Conservation (phyloP, 2,329 filamentous ascomycete species). For the Nigrospora sphaerica region DNA sequence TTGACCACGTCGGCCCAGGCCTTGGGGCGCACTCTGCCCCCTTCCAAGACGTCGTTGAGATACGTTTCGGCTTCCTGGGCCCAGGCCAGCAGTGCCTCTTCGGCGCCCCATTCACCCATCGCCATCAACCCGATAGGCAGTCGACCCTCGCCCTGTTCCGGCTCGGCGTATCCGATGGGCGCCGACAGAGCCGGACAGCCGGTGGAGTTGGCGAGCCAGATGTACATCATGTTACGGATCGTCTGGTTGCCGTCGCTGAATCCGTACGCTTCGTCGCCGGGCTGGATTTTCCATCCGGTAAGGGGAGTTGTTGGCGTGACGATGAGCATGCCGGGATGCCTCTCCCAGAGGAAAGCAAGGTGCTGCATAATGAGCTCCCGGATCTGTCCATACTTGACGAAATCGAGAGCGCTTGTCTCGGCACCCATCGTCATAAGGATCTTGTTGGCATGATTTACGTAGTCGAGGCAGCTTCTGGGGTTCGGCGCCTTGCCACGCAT, state of each 20-base stretch:
- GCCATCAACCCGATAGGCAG: slow-evolving; percentile 57
- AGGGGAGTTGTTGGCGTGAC: slow-evolving; percentile 72
- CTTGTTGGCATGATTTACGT: slow-evolving; percentile 60
- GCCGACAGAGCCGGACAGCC: slow-evolving; percentile 70
- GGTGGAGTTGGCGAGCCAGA: slow-evolving; percentile 76
- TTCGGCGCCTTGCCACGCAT: slow-evolving; percentile 35
- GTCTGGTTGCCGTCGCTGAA: slow-evolving; percentile 66
- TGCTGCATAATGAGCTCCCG: slow-evolving; percentile 57
- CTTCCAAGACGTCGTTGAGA: slow-evolving; percentile 38
- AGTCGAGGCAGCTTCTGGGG: slow-evolving; percentile 40
- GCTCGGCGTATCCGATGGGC: slow-evolving; percentile 66
- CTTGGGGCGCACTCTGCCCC: slow-evolving; percentile 41
- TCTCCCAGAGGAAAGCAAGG: slow-evolving; percentile 41
- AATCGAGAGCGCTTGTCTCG: slow-evolving; percentile 61
- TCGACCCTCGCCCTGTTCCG: slow-evolving; percentile 48
- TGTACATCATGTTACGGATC: slow-evolving; percentile 76
- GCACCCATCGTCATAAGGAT: slow-evolving; percentile 59
- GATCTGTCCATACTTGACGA: slow-evolving; percentile 65
- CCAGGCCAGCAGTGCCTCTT: slow-evolving; percentile 56
- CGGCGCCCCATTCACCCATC: slow-evolving; percentile 59
- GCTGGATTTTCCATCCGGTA: slow-evolving; percentile 61
- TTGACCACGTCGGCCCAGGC: slow-evolving; percentile 53
- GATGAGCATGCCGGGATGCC: slow-evolving; percentile 69
- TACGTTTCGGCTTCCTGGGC: slow-evolving; percentile 51
- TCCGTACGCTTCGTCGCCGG: slow-evolving; percentile 60